Evolutionary conservation across 1,139 yeast genomes (phyloP).

Genomic region (Yarrowia galli): DNA sequence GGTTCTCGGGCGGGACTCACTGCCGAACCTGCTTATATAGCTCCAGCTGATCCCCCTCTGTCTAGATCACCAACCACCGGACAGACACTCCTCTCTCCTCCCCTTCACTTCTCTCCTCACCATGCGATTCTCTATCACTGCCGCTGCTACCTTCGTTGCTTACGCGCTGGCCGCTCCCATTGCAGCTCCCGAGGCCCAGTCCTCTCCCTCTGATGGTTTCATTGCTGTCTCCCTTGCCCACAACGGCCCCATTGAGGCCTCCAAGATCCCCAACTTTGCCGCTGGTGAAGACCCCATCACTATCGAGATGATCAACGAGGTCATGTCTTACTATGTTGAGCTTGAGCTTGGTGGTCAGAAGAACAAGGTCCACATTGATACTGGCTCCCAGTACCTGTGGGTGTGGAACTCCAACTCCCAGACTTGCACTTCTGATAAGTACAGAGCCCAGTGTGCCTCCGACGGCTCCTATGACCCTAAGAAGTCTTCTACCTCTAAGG

Average conservation of each 20-base stretch:
- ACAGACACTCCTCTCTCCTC: neutral
- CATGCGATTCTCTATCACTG: conserved; percentile 14
- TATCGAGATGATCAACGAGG: conserved; percentile 13
- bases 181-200: conserved; percentile 16
- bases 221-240: conserved; percentile 4
- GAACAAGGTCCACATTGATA: conserved; percentile 11
- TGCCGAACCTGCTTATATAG: neutral
- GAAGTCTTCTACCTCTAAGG: neutral
- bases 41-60: neutral
- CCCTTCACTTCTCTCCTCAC: neutral
- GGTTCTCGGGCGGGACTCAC: neutral
- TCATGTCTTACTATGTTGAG: neutral
- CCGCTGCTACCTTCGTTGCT: conserved; percentile 1
- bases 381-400: conserved; percentile 27
- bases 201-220: neutral
- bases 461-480: conserved; percentile 14
- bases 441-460: conserved; percentile 4
- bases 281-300: neutral
- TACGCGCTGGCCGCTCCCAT: conserved; percentile 30
- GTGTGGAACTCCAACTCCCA: conserved; percentile 4
- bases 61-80: neutral
- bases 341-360: conserved; percentile 21
- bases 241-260: neutral
- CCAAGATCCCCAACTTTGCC: conserved; percentile 13
- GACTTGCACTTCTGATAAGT: conserved; percentile 23